These are phyloP conservation scores for Populus nigra DNA, from an alignment of 345 rosid species.

Conservation along the genomic window DNA sequence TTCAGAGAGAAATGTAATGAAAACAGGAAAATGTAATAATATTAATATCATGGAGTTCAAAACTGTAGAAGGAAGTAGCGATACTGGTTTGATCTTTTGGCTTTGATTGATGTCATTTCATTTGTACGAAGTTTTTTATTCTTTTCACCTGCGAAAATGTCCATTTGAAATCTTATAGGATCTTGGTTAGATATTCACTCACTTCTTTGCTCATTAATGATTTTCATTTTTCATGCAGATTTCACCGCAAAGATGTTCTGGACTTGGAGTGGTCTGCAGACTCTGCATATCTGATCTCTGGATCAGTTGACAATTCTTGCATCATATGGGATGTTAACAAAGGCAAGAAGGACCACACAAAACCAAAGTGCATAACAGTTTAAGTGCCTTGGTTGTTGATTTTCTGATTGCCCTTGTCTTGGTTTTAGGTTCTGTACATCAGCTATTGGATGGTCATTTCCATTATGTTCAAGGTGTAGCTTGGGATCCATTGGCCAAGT, in stretches of 20 bases:
- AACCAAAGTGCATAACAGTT: neutral
- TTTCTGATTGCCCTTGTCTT: constrained; percentile 12
- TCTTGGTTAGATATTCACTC: neutral
- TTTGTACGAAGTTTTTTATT: neutral
- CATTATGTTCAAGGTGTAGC: constrained; percentile 99
- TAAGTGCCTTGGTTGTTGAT: constrained; percentile 1
- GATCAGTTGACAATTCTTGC: constrained; percentile 97
- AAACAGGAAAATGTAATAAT: too few species aligned
- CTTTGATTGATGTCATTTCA: neutral
- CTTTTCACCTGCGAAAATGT: too few species aligned
- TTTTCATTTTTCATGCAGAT: constrained; percentile 39
- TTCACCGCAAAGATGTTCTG: constrained; percentile 88
- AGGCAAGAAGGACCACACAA: constrained; percentile 48
- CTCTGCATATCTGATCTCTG: constrained; percentile 72
- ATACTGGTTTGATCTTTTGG: neutral
- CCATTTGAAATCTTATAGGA: neutral
- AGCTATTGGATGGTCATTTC: constrained; percentile 79
- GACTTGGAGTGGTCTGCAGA: constrained; percentile 92
- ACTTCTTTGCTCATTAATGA: neutral
- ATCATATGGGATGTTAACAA: constrained; percentile 91
- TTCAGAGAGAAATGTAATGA: too few species aligned
- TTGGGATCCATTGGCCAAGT: constrained; percentile 89
- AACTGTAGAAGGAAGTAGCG: neutral
- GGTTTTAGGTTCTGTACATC: constrained; percentile 77
- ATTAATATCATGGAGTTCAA: neutral